These are phyloP conservation scores for Leccinum subtestaceum DNA, from an alignment of 768 basidiomycete species.

Conservation along the genomic window DNA sequence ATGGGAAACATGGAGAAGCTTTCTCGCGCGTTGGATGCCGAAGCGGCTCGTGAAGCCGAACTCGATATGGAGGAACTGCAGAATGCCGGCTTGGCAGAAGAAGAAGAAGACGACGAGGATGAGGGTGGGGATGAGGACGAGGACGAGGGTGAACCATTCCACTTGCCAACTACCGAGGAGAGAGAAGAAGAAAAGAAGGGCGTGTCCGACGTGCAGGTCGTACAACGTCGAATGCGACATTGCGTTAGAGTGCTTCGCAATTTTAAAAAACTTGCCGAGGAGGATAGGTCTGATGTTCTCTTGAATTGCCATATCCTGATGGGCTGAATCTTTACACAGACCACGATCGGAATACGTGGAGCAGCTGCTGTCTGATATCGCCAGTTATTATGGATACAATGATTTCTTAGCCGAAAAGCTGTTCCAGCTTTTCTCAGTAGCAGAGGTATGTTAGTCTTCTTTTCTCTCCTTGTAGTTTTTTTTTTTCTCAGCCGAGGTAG, in stretches of 20 bases:
- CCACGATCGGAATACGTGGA: slow-evolving; percentile 87
- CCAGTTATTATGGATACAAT: slow-evolving; percentile 97
- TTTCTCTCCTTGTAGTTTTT: neutral
- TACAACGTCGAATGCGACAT: slow-evolving; percentile 78
- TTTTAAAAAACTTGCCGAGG: slow-evolving; percentile 64
- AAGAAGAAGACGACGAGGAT: slow-evolving; percentile 47
- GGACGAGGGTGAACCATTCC: slow-evolving; percentile 44
- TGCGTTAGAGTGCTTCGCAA: slow-evolving; percentile 70
- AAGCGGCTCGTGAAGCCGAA: slow-evolving; percentile 64
- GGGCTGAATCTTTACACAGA: slow-evolving; percentile 40
- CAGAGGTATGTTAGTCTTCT: slow-evolving; percentile 59
- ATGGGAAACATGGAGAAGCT: slow-evolving; percentile 80
- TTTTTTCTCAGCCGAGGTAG: slow-evolving; percentile 37
- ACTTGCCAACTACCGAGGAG: slow-evolving; percentile 68
- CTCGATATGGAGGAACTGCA: slow-evolving; percentile 66
- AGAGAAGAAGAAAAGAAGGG: slow-evolving; percentile 66
- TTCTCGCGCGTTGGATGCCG: slow-evolving; percentile 72
- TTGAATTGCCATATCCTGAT: slow-evolving; percentile 1
- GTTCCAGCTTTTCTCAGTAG: slow-evolving; percentile 88
- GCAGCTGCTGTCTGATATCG: slow-evolving; percentile 86
- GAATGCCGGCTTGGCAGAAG: slow-evolving; percentile 47
- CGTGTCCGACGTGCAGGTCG: slow-evolving; percentile 69
- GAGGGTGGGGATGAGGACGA: slow-evolving; percentile 36
- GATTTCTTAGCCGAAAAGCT: slow-evolving; percentile 92
- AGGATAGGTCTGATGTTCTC: slow-evolving; percentile 49